Evolutionary conservation across 352 stramenopile species (phyloP), one percentile per base, ranked within the genome.

Genomic region (Globisporangium parvum): DNA sequence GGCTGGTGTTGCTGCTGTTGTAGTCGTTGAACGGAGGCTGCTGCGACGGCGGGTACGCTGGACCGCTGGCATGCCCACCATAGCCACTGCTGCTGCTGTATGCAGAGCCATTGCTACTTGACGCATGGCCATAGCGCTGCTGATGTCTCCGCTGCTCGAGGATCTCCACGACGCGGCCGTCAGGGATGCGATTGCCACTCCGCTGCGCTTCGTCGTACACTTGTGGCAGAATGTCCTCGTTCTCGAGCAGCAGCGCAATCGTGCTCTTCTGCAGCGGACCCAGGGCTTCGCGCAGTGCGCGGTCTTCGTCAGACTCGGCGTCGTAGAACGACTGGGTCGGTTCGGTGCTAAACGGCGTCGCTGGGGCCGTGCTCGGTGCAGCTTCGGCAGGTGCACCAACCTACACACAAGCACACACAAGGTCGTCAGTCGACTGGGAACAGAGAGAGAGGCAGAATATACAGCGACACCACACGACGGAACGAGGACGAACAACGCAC

Each of bases 161-260:
- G 54, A 94, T 88, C 65, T 94, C 81, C 47, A 85, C 62, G 45
- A 94, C 80, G 44, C 84, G 84, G 14, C 66, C 70, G 58, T 94
- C 84, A 3, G 80, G 59, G 53, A 94, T 91, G 41, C 67, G 71
- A 55, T 89, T 88, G 47, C 80, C 78, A 50, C 88, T 77, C 54
- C 74, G 84, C 59, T 87, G 76, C n/a, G 77, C 84, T 62, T 94
- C 84, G 21, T 90, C 80, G 40, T 87, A 85, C 17, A 92, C 80
- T 59, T 90, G 78, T 6, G 77, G 74, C 45, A 94, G 60, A 42
- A 85, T 79, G 35, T 88, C 74, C 12, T 87, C 78, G 60, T 88
- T 85, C 49, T 88, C 75, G 45, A 90, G 63, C 21, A 94, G 60
- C 57, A 88, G 55, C 20, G 78, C 62, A 31, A 94, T 75, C n/a